A percentile compares a stretch with the other conserved stretches of the same genome.
Conservation (phyloP, 2,329 filamentous ascomycete species). For the Atkinsonella hypoxylon region DNA sequence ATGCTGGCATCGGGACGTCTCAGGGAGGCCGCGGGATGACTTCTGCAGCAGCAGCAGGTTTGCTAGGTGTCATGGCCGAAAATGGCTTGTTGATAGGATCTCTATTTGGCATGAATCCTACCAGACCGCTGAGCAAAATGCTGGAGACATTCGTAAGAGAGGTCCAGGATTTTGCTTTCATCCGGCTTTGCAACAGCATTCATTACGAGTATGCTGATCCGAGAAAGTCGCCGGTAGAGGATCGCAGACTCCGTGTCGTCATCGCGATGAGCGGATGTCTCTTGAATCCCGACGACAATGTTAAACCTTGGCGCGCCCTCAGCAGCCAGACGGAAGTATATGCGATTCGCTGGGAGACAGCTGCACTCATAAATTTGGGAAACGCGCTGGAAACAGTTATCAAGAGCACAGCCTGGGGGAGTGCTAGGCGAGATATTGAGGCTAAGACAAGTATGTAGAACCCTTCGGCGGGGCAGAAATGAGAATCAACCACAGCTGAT, state of each 20-base stretch:
- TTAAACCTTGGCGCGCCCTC: constrained; percentile 64
- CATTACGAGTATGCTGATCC: constrained; percentile 32
- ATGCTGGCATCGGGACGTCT: constrained; percentile 66
- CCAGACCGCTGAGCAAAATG: constrained; percentile 70
- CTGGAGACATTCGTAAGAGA: constrained; percentile 81
- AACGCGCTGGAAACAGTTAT: constrained; percentile 66
- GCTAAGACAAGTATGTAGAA: constrained; percentile 32
- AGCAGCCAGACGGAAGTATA: constrained; percentile 67
- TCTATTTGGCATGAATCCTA: constrained; percentile 84
- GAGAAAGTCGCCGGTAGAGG: constrained; percentile 38
- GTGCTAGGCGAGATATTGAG: constrained; percentile 43
- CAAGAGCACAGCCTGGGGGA: constrained; percentile 68
- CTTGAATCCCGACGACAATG: constrained; percentile 55
- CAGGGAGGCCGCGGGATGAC: constrained; percentile 68
- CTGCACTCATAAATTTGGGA: constrained; percentile 66
- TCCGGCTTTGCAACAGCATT: constrained; percentile 51
- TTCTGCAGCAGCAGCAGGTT: constrained; percentile 59
- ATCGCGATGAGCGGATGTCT: constrained; percentile 79
- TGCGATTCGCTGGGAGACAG: constrained; percentile 71
- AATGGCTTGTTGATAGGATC: constrained; percentile 70
- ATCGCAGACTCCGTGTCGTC: constrained; percentile 65
- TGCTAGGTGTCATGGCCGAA: constrained; percentile 70
- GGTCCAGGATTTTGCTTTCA: constrained; percentile 77
- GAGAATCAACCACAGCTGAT: neutral
- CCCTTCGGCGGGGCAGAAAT: neutral